Conservation (phyloP, 129 eudicot genomes). For the Silybum marianum region DNA sequence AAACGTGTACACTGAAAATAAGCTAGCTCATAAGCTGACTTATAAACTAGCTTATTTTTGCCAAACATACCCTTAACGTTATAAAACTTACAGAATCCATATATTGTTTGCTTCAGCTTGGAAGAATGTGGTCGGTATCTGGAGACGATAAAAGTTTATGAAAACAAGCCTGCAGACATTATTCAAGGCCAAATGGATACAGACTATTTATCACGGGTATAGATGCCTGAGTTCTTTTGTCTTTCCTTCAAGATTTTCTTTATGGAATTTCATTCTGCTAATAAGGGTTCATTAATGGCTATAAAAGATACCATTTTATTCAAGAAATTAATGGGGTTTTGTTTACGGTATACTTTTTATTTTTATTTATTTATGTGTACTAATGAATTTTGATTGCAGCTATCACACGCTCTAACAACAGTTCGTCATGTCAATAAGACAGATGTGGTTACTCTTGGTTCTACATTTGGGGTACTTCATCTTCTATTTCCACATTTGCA, state of each 20-base stretch:
- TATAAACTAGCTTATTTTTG: too few species aligned
- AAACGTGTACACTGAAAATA: too few species aligned
- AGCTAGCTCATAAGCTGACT: too few species aligned
- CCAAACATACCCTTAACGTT: too few species aligned
- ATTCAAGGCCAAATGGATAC: conserved; percentile 99
- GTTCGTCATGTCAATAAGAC: conserved; percentile 97
- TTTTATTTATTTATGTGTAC: too few species aligned
- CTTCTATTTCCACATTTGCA: background rate
- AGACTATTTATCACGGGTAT: conserved; percentile 90
- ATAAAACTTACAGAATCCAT: background rate
- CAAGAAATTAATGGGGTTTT: background rate
- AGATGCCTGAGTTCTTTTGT: conserved; percentile 8
- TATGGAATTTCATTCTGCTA: background rate
- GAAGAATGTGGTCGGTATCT: conserved; percentile 98
- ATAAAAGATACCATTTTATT: background rate
- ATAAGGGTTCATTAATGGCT: background rate
- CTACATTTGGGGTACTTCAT: conserved; percentile 89
- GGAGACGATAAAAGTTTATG: conserved; percentile 93
- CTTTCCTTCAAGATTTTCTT: background rate
- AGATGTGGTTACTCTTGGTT: conserved; percentile 97
- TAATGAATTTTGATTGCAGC: conserved; percentile 43
- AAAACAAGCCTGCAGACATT: conserved; percentile 90
- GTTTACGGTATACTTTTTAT: background rate
- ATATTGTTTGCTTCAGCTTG: conserved; percentile 54
- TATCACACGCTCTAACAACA: conserved; percentile 82